These are phyloP conservation scores for Galerina sulciceps DNA, from an alignment of 768 basidiomycete species.

Conservation along the genomic window DNA sequence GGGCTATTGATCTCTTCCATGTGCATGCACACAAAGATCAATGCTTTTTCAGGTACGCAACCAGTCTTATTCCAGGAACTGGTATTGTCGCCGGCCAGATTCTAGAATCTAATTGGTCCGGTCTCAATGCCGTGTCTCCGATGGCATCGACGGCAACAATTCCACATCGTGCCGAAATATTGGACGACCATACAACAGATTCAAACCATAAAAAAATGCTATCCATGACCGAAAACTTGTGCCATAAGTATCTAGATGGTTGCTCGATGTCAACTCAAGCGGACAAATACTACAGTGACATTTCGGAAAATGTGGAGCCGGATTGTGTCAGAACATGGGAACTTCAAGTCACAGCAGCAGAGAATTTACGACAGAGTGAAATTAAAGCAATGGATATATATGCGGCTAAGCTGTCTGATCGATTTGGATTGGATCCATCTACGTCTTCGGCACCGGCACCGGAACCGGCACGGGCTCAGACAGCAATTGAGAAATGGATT, in stretches of 20 bases:
- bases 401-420: background rate
- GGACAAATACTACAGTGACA: background rate
- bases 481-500: background rate
- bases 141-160: slow-evolving; percentile 15
- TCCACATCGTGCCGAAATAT: slow-evolving; percentile 16
- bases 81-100: slow-evolving; percentile 18
- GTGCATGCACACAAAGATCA: slow-evolving; percentile 29
- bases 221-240: slow-evolving; percentile 9
- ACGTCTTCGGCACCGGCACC: background rate
- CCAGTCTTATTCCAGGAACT: slow-evolving; percentile 16
- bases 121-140: slow-evolving; percentile 15
- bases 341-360: background rate
- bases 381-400: slow-evolving; percentile 9
- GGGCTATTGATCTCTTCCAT: slow-evolving; percentile 28
- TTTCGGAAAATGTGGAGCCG: background rate
- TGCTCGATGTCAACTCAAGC: background rate
- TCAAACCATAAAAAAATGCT: slow-evolving; percentile 28
- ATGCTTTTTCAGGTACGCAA: slow-evolving; percentile 28
- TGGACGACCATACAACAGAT: slow-evolving; percentile 29
- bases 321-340: slow-evolving; percentile 5
- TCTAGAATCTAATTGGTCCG: slow-evolving; percentile 23
- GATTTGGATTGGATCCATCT: background rate
- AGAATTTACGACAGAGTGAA: background rate
- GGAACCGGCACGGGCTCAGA: background rate
- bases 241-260: background rate